Base-by-base conservation (phyloP, 2,329 filamentous ascomycete species). In the Aspergillus sp. region DNA sequence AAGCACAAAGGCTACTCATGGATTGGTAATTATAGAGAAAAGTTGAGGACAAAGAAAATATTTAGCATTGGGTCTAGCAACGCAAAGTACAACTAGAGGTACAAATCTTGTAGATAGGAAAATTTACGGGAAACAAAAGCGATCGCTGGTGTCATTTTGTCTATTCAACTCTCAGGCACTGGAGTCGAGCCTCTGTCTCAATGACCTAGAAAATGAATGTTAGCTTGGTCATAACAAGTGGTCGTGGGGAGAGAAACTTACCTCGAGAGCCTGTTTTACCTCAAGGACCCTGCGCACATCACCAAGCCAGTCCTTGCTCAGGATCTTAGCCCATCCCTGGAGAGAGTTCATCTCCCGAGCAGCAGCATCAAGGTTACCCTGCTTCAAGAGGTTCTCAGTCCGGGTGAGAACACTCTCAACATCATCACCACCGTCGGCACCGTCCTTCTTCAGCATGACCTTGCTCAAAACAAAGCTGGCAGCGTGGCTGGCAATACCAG, bases 331-430 rank as follows among this genome's bases (percentile, higher is more conserved):
- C 93, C 93, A 98, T 27, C 93, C 93, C 49, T 85, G 79, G 37
- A 98, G 75, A 2, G 83, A 81, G 64, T 97, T 98, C 85, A 98
- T 93, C 73, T 98, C 93, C 52, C 93, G 78, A 10, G 93, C 90
- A 3, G 93, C 93, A 42, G 79, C 84, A 66, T 98, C 93, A 44
- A 98, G 71, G 61, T 96, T 85, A 19, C 93, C 93, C 71, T 97
- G 89, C 71, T 98, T 90, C 13, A 98, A 78, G 56, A 89, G 79
- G 6, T 84, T 90, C 71, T 98, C 90, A 1, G 93, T 91, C 50
- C 93, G 79, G 3, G 88, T 87, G 37, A 98, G 78, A 47, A 97
- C 85, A 60, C 90, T 94, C 76, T 98, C 93, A 19, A 97, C 91
- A 61, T 97, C 91, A 56, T 88, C 79, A 13, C 91, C 90, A 26